A percentile compares a stretch with the other conserved stretches of the same genome.
These are phyloP conservation scores for Phytophthora cactorum DNA, from an alignment of 352 stramenopile genomes.

Conservation along the genomic window DNA sequence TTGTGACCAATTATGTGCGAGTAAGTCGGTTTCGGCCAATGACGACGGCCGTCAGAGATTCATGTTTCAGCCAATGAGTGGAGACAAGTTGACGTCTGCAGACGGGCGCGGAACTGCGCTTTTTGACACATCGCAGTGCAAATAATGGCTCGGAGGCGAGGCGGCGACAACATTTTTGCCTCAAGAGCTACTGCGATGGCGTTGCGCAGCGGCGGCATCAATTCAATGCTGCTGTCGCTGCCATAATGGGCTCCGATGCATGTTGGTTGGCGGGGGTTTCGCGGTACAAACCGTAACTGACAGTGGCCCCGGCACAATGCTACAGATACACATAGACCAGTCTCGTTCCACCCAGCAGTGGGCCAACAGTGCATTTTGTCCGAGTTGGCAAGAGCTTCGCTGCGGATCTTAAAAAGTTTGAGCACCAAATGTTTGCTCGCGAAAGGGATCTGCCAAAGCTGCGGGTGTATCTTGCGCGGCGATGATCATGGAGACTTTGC, in stretches of 20 bases:
- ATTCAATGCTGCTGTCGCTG: not conserved
- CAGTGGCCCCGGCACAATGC: slow-evolving; percentile 21
- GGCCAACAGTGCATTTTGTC: not conserved
- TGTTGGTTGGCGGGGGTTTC: slow-evolving; percentile 2
- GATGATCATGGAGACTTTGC: not conserved
- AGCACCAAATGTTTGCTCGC: not conserved
- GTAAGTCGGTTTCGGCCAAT: slow-evolving; percentile 11
- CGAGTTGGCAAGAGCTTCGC: not conserved
- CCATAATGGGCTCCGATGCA: not conserved
- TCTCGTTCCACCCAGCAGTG: slow-evolving; percentile 11
- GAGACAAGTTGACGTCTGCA: slow-evolving; percentile 5
- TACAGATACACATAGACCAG: slow-evolving; percentile 16
- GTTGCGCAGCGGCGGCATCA: not conserved
- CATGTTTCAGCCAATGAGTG: slow-evolving; percentile 19
- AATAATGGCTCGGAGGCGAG: slow-evolving; percentile 21
- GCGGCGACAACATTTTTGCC: slow-evolving; percentile 16
- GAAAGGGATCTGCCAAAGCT: not conserved
- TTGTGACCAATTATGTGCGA: slow-evolving; percentile 4
- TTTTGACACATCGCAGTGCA: slow-evolving; percentile 27
- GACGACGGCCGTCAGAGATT: not conserved
- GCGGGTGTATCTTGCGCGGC: not conserved
- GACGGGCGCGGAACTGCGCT: slow-evolving; percentile 12
- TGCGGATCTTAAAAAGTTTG: too few relatives aligned
- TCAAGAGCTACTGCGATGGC: slow-evolving; percentile 3
- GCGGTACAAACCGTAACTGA: slow-evolving; percentile 20